These are phyloP conservation scores for Tuber melanosporum DNA, from an alignment of 495 filamentous ascomycete species.

Conservation along the genomic window DNA sequence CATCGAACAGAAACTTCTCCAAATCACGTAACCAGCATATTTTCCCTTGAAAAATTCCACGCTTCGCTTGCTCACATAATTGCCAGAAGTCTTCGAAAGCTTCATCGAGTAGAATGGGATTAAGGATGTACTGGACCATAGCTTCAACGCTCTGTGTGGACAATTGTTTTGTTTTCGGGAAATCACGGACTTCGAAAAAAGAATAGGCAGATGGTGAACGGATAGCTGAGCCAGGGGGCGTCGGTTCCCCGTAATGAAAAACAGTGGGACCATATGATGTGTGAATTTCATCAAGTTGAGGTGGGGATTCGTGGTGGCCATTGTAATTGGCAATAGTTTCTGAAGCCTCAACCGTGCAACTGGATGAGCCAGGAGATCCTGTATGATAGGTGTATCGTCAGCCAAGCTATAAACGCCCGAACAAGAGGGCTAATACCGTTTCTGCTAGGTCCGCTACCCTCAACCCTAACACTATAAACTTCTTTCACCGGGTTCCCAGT, in stretches of 20 bases:
- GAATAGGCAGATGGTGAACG: conserved; percentile 18
- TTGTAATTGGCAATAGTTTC: neutral
- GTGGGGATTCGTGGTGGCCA: neutral
- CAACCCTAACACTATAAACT: neutral
- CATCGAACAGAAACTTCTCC: conserved; percentile 22
- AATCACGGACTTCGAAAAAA: neutral
- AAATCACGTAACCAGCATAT: conserved; percentile 27
- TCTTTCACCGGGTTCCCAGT: neutral
- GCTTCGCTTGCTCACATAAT: conserved; percentile 13
- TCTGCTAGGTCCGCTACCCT: neutral
- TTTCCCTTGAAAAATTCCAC: conserved; percentile 11
- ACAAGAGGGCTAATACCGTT: neutral
- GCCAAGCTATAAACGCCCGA: neutral
- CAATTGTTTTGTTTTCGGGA: conserved; percentile 10
- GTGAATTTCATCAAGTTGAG: neutral
- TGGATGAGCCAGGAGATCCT: neutral
- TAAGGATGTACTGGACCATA: conserved; percentile 16
- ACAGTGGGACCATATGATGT: neutral
- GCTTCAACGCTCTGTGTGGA: conserved; percentile 11
- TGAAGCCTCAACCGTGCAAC: neutral
- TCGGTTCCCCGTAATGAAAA: conserved; percentile 13
- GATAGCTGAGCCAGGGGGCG: conserved; percentile 26
- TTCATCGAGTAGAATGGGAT: conserved; percentile 10
- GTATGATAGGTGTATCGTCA: neutral
- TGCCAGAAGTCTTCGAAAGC: conserved; percentile 10